Evolutionary conservation across 2,329 filamentous ascomycete genomes (phyloP), one percentile per base, ranked within the genome.

Genomic region (Phaeoacremonium minimum): DNA sequence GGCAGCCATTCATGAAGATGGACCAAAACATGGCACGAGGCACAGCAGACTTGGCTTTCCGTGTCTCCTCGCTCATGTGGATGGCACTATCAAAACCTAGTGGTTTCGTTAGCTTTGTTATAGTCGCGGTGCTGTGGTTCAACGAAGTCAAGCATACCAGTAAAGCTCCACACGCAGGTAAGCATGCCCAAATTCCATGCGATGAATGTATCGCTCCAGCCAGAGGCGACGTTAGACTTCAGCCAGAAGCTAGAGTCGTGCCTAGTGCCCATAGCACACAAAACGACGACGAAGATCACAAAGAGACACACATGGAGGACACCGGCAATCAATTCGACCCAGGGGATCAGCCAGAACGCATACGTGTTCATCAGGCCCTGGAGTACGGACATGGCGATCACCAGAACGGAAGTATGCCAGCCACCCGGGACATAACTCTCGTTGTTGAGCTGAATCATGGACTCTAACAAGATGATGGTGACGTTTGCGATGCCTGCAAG

Each of bases 41-140:
- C 2, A 72, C 61, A 2, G 66, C 63, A 13, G 63, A 57, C 33
- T 66, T 66, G 4, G 69, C 60, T 36, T 67, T 56, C 5, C 57
- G 53, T 6, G 64, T 63, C 46, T 68, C 64, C 44, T 68, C 63
- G 16, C 62, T 64, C 61, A 71, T 67, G 38, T 73, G 69, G 0
- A 73, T 55, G 11, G 64, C 62, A 8, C 66, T 60, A 31, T 73
- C 69, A 33, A 68, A 68, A 9, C 67, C 68, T 62, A 40, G 4
- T 2, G 3, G 33, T 2, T 2, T n/a, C n/a, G n/a, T n/a, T n/a
- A n/a, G n/a, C n/a, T n/a, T n/a, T n/a, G n/a, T n/a, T n/a, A n/a
- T n/a, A n/a, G n/a, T n/a, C n/a, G n/a, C n/a, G n/a, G n/a, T n/a
- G n/a, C n/a, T n/a, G n/a, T n/a, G n/a, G n/a, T n/a, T n/a, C n/a